Conservation (phyloP, 371 early-diverging fungal genomes). For the Rozella allomycis region DNA sequence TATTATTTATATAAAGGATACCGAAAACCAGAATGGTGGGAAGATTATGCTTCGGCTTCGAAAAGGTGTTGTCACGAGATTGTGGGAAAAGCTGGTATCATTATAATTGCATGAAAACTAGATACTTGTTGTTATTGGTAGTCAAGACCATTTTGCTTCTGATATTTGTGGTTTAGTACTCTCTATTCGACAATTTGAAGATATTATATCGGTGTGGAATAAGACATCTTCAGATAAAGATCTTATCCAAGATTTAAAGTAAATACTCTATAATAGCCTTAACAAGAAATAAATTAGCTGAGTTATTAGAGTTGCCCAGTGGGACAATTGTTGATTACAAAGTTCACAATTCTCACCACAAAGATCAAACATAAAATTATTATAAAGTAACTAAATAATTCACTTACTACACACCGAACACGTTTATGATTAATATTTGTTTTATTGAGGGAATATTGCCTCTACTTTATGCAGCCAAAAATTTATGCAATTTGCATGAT, state of each 20-base stretch:
- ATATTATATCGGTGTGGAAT: constrained; percentile 89
- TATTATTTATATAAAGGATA: constrained; percentile 22
- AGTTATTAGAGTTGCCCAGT: no score
- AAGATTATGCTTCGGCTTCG: constrained; percentile 91
- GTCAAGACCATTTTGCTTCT: constrained; percentile 64
- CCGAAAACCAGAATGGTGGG: constrained; percentile 74
- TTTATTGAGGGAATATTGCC: no score
- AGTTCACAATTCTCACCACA: no score
- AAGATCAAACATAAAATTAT: no score
- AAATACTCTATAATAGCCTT: neutral
- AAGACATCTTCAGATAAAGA: constrained; percentile 9
- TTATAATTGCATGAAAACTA: constrained; percentile 4
- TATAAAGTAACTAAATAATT: no score
- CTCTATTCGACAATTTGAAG: constrained; percentile 75
- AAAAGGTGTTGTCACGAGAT: constrained; percentile 75
- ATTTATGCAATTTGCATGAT: no score
- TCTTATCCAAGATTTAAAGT: neutral
- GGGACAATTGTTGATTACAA: no score
- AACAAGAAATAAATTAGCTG: no score
- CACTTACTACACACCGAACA: no score
- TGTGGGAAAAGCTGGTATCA: constrained; percentile 69
- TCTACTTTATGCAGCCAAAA: no score
- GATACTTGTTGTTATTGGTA: constrained; percentile 74
- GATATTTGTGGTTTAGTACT: constrained; percentile 90
- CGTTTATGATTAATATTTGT: no score